A percentile compares a stretch with the other conserved stretches of the same genome.
Evolutionary conservation across 1,284 basidiomycete genomes (phyloP).

Genomic region (Puccinia coronata): DNA sequence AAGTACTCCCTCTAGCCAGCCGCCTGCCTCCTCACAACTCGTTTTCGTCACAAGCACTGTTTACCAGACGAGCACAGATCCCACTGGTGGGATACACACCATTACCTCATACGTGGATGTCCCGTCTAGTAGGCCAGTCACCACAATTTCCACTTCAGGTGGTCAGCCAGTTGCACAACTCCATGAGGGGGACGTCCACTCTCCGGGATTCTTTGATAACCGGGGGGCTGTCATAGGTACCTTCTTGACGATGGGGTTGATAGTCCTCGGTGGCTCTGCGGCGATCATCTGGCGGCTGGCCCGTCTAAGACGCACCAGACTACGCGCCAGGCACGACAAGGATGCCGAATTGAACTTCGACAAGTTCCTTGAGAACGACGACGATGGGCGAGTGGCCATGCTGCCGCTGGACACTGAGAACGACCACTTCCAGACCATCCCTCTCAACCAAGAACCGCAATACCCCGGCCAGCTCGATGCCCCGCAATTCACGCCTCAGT

Average conservation of each 20-base stretch:
- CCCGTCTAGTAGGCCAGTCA: background rate
- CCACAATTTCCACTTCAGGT: background rate
- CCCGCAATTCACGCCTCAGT: background rate
- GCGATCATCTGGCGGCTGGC: slow-evolving; percentile 23
- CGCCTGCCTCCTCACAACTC: slow-evolving; percentile 1
- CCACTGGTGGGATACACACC: background rate
- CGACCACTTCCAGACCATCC: slow-evolving; percentile 4
- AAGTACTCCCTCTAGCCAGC: slow-evolving; percentile 9
- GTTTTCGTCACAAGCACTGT: background rate
- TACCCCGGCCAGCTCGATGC: background rate
- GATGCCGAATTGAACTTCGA: slow-evolving; percentile 13
- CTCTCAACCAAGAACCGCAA: slow-evolving; percentile 3
- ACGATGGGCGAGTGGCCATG: slow-evolving; percentile 6
- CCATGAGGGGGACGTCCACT: background rate
- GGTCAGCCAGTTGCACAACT: background rate
- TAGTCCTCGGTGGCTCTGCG: slow-evolving; percentile 1
- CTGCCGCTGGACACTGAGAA: background rate
- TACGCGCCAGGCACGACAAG: background rate
- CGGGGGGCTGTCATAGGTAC: slow-evolving; percentile 5
- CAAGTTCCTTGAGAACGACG: background rate
- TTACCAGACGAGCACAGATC: background rate
- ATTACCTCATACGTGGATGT: slow-evolving; percentile 6
- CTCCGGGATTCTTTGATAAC: slow-evolving; percentile 15
- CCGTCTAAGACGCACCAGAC: slow-evolving; percentile 6
- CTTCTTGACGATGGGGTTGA: slow-evolving; percentile 8